These are phyloP conservation scores for Sclerospora graminicola DNA, from an alignment of 352 stramenopile species.

Conservation along the genomic window DNA sequence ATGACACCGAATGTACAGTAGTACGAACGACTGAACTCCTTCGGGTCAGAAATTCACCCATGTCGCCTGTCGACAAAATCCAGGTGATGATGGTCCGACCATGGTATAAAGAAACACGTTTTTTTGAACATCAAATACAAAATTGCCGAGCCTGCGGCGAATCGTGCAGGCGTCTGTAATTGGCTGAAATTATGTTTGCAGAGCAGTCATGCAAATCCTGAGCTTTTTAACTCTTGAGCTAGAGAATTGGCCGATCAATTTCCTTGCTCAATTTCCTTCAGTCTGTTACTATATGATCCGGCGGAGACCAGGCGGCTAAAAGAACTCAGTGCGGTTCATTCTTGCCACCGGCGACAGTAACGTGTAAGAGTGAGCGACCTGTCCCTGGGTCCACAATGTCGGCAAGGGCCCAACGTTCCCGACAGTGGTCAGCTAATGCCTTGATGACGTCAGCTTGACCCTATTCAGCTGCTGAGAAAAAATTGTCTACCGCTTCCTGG, in stretches of 20 bases:
- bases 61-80: slow-evolving; percentile 11
- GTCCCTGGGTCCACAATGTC: slow-evolving; percentile 50
- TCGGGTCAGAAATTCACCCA: slow-evolving; percentile 17
- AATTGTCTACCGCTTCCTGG: slow-evolving; percentile 61
- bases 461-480: slow-evolving; percentile 78
- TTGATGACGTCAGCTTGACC: slow-evolving; percentile 80
- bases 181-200: no score
- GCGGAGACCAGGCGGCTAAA: slow-evolving; percentile 62
- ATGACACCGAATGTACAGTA: neutral
- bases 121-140: no score
- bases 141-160: no score
- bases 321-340: slow-evolving; percentile 71
- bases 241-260: slow-evolving; percentile 54
- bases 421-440: slow-evolving; percentile 58
- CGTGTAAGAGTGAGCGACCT: slow-evolving; percentile 62
- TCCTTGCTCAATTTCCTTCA: neutral
- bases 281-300: slow-evolving; percentile 31
- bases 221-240: slow-evolving; percentile 42
- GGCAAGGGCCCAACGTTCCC: slow-evolving; percentile 34
- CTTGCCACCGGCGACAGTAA: slow-evolving; percentile 60
- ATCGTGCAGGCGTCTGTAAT: no score
- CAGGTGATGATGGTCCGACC: slow-evolving; percentile 13
- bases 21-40: neutral
- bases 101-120: no score
- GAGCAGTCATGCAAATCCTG: slow-evolving; percentile 45